Conservation (phyloP, 2,329 filamentous ascomycete species). For the Lasiodiplodia gonubiensis region DNA sequence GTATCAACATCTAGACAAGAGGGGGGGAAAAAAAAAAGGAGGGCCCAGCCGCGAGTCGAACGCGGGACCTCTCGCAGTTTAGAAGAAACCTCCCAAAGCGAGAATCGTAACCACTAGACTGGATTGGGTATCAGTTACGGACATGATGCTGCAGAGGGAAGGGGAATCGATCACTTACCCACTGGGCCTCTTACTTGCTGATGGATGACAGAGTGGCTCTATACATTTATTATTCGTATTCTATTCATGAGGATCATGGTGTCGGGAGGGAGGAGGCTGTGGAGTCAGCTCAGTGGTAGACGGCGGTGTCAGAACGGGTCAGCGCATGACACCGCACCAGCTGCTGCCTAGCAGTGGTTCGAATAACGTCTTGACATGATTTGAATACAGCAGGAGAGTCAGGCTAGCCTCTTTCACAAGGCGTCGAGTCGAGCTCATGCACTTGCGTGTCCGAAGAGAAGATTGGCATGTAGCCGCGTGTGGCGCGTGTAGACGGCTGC, state of each 20-base stretch:
- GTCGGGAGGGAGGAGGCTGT: too few relatives aligned
- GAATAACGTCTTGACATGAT: too few relatives aligned
- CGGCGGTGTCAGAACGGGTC: too few relatives aligned
- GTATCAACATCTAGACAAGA: background rate
- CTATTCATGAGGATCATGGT: background rate
- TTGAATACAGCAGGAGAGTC: too few relatives aligned
- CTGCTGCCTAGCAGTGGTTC: too few relatives aligned
- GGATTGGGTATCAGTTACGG: slow-evolving; percentile 3
- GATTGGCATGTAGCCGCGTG: background rate
- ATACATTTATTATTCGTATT: background rate
- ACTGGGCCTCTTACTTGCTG: slow-evolving; percentile 6
- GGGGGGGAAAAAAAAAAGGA: background rate
- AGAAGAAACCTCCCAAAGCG: slow-evolving; percentile 8
- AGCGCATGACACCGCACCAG: too few relatives aligned
- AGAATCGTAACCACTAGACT: slow-evolving; percentile 27
- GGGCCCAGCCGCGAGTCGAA: slow-evolving; percentile 21
- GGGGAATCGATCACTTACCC: background rate
- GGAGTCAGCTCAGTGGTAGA: too few relatives aligned
- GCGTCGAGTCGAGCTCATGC: background rate
- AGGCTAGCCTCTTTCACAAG: too few relatives aligned
- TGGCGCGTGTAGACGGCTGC: background rate
- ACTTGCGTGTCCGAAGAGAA: background rate
- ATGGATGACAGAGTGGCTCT: background rate
- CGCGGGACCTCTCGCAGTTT: slow-evolving; percentile 20
- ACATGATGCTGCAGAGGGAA: background rate